Conservation (phyloP, 2,329 filamentous ascomycete genomes). For the Microascus cirrosus region DNA sequence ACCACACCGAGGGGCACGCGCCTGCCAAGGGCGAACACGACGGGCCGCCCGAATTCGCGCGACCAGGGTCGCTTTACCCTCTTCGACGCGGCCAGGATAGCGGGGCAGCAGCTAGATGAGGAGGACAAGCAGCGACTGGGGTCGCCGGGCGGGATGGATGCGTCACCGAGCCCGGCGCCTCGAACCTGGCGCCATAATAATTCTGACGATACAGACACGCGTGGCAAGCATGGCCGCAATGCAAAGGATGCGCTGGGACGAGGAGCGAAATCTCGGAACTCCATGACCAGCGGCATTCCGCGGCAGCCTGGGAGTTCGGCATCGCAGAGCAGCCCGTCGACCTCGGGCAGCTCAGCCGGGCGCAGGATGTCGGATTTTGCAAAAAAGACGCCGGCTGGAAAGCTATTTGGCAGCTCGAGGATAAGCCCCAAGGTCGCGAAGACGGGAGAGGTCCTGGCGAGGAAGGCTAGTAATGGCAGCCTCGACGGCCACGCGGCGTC, state of each 20-base stretch:
- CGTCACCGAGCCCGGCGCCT: conserved; percentile 40
- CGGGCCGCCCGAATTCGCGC: conserved; percentile 7
- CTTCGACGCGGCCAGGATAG: conserved; percentile 27
- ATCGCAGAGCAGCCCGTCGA: conserved; percentile 6
- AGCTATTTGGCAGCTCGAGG: conserved; percentile 22
- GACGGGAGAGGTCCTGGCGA: conserved; percentile 17
- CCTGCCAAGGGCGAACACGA: conserved; percentile 17
- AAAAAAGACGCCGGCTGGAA: not conserved
- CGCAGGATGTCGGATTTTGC: not conserved
- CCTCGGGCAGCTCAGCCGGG: not conserved
- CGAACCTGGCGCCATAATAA: conserved; percentile 27
- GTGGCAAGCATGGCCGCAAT: conserved; percentile 16
- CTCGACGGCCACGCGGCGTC: conserved; percentile 11
- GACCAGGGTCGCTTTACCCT: conserved; percentile 22
- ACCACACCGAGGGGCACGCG: conserved; percentile 18
- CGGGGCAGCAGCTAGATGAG: conserved; percentile 14
- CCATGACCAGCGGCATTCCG: not conserved
- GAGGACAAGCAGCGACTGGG: conserved; percentile 6
- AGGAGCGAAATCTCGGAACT: not conserved
- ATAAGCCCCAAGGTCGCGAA: conserved; percentile 23
- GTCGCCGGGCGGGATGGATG: conserved; percentile 19
- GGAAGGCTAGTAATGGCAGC: conserved; percentile 22
- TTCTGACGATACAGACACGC: conserved; percentile 18
- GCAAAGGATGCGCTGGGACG: conserved; percentile 17
- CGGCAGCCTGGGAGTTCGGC: conserved; percentile 6